Evolutionary conservation across 1,284 basidiomycete genomes (phyloP), one percentile per base, ranked within the genome.

Genomic region (Psilocybe mexicana): DNA sequence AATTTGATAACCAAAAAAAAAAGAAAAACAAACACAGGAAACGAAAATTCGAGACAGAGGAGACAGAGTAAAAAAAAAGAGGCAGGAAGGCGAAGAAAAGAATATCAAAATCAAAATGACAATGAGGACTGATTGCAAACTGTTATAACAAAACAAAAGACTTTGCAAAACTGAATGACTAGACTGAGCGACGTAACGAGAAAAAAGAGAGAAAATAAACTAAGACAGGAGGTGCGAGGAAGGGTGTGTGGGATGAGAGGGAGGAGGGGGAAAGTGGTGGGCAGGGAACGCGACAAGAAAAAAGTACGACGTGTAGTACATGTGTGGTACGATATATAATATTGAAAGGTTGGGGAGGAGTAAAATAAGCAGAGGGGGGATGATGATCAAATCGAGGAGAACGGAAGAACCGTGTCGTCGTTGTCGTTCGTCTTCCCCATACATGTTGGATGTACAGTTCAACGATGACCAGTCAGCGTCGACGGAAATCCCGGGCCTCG

Each of bases 131-230:
- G 30, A 35, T 35, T 35, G 47, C 30, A 35, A 36, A 35, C 30
- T 35, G 47, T 30, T 35, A 44, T 45, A 42, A 53, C 44, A 43
- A 53, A 24, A 53, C 28, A 24, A 45, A 14, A 40, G 7, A 8
- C 8, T 40, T 28, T 6, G 8, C 11, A 45, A 40, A 40, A 4
- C 26, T 26, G 38, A 43, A 28, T 43, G 40, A 43, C 30, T 53
- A 53, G 52, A 53, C 52, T 53, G 52, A 53, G 52, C 42, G 43
- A 53, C 24, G 43, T 25, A 33, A 26, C 40, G 51, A 52, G 26
- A 25, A 43, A 45, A 45, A 35, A 43, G 25, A 43, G 35, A 23
- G 42, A 51, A 12, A 40, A 2, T 6, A 40, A n/a, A 12, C 38
- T 6, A 40, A 8, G 38, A 4, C 7, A 12, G 11, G 38, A 3